Conservation (phyloP, 495 filamentous ascomycete genomes). For the Penicillium ochrochloron region DNA sequence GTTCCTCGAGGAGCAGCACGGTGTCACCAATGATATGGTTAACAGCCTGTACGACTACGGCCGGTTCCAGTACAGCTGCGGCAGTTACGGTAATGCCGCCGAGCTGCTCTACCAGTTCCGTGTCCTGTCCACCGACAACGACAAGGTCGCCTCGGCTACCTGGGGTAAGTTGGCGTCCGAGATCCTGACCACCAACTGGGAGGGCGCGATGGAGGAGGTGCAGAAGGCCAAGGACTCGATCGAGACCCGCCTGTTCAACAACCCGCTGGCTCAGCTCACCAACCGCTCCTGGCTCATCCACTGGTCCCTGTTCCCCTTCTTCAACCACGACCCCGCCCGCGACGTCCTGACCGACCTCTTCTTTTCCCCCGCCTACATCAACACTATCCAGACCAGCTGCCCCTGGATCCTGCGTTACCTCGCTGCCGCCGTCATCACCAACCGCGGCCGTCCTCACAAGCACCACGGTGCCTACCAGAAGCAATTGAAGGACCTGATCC, state of each 20-base stretch:
- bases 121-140: conserved; percentile 95
- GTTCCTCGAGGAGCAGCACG: conserved; percentile 92
- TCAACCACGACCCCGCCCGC: conserved; percentile 92
- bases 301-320: conserved; percentile 98
- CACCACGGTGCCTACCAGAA: conserved; percentile 86
- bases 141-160: conserved; percentile 90
- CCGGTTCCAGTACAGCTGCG: conserved; percentile 94
- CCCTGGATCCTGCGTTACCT: conserved; percentile 97
- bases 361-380: conserved; percentile 96
- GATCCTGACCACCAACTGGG: conserved; percentile 93
- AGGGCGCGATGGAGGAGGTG: conserved; percentile 92
- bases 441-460: conserved; percentile 82
- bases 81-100: conserved; percentile 84
- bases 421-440: conserved; percentile 93
- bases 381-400: conserved; percentile 97
- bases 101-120: conserved; percentile 95
- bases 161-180: conserved; percentile 97
- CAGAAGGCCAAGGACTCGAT: conserved; percentile 91
- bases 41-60: conserved; percentile 92
- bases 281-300: conserved; percentile 97
- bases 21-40: conserved; percentile 92
- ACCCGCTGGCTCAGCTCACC: conserved; percentile 89
- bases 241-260: conserved; percentile 90
- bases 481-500: conserved; percentile 94
- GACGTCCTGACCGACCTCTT: conserved; percentile 92